Base-by-base conservation (phyloP, 257 asterid species). In the Nicotiana tomentosiformis region DNA sequence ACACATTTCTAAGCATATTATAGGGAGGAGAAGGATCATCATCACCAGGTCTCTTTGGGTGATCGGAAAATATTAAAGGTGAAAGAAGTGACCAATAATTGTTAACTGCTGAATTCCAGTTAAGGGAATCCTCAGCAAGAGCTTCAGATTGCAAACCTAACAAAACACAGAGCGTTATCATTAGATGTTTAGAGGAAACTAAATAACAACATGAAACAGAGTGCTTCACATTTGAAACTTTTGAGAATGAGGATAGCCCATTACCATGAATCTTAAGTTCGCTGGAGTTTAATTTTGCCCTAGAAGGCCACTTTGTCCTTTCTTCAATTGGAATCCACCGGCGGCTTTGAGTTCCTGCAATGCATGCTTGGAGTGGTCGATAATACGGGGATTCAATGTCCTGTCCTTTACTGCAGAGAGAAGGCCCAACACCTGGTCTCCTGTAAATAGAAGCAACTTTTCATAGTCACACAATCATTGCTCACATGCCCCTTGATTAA, bases 11-110 rank as follows among this genome's bases (percentile, higher is more conserved):
- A 81, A 96, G 94, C 99, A 96, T 96, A 95, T 96, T 96, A 88
- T 90, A 96, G 87, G 99, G 99, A 43, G 99, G 99, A 61, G 98
- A 91, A 87, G 99, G 99, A 85, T 96, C 99, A 89, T 96, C 99
- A 56, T 93, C 97, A 3, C 99, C 99, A 55, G 99, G 99, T 89
- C 99, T 88, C 90, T 96, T 96, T 5, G 99, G 99, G 86, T 96
- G 99, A 88, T 96, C 99, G 1, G 99, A 96, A 84, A 94, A 96
- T 86, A 96, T 95, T 64, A 96, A 80, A 20, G 99, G 99, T 30
- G 99, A 96, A 61, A 96, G 94, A 83, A 96, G 89, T 70, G 99
- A 96, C 99, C 99, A 96, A 86, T 93, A 94, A 65, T 94, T 93
- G 62, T 80, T 91, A 37, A 92, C 95, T 15, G 98, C 98, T 8